Conservation (phyloP, 2,329 filamentous ascomycete genomes). For the Claviceps citrina region DNA sequence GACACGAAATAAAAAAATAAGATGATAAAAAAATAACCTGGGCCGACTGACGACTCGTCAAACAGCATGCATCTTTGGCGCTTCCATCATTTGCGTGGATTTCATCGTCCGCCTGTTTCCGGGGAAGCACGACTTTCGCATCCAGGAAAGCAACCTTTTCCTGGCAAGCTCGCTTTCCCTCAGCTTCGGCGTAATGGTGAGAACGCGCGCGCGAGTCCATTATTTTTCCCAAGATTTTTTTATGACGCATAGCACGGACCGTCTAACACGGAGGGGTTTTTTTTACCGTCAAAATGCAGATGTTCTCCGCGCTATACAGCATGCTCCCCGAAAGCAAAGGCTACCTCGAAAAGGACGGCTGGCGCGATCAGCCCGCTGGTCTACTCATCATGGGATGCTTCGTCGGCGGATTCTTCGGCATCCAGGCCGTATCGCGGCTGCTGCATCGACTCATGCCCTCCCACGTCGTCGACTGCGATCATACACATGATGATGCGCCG, state of each 20-base stretch:
- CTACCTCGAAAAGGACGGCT: constrained; percentile 57
- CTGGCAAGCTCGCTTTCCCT: constrained; percentile 77
- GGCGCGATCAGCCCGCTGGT: constrained; percentile 50
- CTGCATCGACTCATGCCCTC: constrained; percentile 62
- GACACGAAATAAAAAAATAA: too few relatives aligned
- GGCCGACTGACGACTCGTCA: constrained; percentile 3
- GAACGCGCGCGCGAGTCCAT: neutral
- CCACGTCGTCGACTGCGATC: constrained; percentile 67
- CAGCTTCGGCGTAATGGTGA: constrained; percentile 91
- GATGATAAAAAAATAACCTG: neutral
- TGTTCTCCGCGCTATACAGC: constrained; percentile 82
- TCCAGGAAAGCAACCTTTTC: constrained; percentile 80
- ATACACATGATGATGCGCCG: constrained; percentile 46
- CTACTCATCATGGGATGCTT: constrained; percentile 57
- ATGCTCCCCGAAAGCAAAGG: constrained; percentile 79
- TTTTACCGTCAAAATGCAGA: constrained; percentile 32
- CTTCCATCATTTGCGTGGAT: constrained; percentile 78
- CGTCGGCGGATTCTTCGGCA: constrained; percentile 55
- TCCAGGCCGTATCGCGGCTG: constrained; percentile 56
- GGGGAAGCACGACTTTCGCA: constrained; percentile 61
- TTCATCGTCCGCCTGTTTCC: constrained; percentile 57
- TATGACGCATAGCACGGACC: neutral
- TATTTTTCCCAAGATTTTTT: too few relatives aligned
- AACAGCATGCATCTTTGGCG: constrained; percentile 53
- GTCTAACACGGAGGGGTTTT: neutral